Conservation (phyloP, 2,329 filamentous ascomycete species). For the Ceratocystis cacaofunesta region DNA sequence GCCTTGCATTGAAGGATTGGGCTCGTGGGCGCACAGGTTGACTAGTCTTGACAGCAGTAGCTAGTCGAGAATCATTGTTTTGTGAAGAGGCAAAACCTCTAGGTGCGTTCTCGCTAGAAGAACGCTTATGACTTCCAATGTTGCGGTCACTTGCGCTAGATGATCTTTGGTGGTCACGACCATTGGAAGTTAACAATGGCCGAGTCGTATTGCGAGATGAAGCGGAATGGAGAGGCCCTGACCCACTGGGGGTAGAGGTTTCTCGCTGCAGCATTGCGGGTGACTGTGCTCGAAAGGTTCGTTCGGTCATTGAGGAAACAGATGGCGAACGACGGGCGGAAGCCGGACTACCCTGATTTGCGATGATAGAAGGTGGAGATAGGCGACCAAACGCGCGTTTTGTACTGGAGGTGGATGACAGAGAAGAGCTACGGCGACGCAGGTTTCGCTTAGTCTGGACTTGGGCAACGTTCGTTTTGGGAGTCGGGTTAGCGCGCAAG, state of each 20-base stretch:
- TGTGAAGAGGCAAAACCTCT: conserved; percentile 34
- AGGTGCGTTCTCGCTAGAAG: conserved; percentile 28
- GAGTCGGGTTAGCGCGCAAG: conserved; percentile 60
- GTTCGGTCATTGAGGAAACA: conserved; percentile 70
- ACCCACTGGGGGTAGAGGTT: conserved; percentile 28
- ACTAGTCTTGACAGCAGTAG: neutral
- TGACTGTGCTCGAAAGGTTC: conserved; percentile 71
- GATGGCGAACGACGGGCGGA: conserved; percentile 50
- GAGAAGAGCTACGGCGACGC: conserved; percentile 51
- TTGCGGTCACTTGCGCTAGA: conserved; percentile 29
- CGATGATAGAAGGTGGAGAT: neutral
- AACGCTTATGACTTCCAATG: conserved; percentile 32
- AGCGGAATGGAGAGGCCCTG: conserved; percentile 19
- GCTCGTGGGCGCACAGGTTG: conserved; percentile 29
- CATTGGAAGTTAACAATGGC: neutral
- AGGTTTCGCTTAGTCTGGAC: conserved; percentile 77
- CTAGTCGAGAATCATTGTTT: conserved; percentile 27
- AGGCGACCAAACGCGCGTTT: conserved; percentile 18
- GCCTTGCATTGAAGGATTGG: conserved; percentile 28
- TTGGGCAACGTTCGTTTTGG: conserved; percentile 65
- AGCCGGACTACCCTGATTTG: neutral
- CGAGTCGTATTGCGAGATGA: neutral
- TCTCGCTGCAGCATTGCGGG: conserved; percentile 34
- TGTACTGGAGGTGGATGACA: conserved; percentile 46
- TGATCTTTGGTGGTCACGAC: conserved; percentile 16